Base-by-base conservation (phyloP, 805 yeast genomes). In the Candida schatavii region DNA sequence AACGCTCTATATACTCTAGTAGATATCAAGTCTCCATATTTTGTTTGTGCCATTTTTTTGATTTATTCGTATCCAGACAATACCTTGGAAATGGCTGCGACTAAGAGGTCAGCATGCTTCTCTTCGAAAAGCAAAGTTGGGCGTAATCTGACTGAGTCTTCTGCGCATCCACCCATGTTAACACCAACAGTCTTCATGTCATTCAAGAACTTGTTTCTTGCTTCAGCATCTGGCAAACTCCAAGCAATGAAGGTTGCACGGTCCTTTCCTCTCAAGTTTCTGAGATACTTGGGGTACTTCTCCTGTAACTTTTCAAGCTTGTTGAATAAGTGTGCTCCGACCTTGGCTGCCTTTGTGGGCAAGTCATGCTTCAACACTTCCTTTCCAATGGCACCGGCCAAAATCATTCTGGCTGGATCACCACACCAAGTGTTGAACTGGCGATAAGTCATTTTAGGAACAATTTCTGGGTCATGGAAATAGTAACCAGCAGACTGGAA, bases 391-490 rank as follows among this genome's bases (percentile, higher is more conserved):
- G 87, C 80, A 56, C 84, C 81, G 43, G 90, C 85, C 54, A 88
- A 72, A 55, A 86, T 70, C 61, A 85, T 76, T 67, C 83, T 80
- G 45, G 89, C 83, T 62, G 95, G 90, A 68, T 86, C 95, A 56
- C 95, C 95, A 69, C 91, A 85, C 95, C 95, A 86, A 45, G 95
- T 86, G 80, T 86, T 86, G 78, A 86, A 86, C 74, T 87, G 95
- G 64, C 95, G 80, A 76, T 83, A 86, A n/a, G 95, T 81, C 57
- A 66, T 63, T 64, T 80, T 74, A 56, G 95, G 95, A 52, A 83
- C 74, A 46, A 86, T 67, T 55, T 80, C 83, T 37, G 85, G 81
- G 66, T 82, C 79, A 55, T 78, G 80, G 80, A 81, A 87, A 76
- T 76, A 86, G 76, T 80, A 87, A 45, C 95, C 95, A 32, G 95